Conservation (phyloP, 2,329 filamentous ascomycete species). For the Colletotrichum cuscutae region DNA sequence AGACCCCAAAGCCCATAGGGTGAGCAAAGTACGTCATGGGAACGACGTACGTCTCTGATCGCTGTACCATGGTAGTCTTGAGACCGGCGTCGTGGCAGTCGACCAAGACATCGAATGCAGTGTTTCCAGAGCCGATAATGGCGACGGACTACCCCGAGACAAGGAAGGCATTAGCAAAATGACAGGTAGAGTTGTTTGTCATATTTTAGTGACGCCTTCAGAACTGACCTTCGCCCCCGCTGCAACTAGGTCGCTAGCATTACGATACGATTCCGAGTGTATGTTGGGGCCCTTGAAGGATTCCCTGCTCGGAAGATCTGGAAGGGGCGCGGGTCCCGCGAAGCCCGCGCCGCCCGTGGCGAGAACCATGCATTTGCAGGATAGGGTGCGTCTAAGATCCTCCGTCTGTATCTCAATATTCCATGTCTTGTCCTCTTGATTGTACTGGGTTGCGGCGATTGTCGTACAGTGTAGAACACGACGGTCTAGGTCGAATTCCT, state of each 20-base stretch:
- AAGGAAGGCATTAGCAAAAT: not conserved
- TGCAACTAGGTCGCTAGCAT: slow-evolving; percentile 34
- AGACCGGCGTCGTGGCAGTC: slow-evolving; percentile 46
- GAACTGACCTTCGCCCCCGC: slow-evolving; percentile 37
- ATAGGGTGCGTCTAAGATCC: slow-evolving; percentile 1
- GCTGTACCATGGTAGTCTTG: slow-evolving; percentile 46
- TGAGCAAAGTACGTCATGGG: slow-evolving; percentile 44
- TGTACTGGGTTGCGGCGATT: slow-evolving; percentile 40
- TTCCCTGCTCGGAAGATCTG: slow-evolving; percentile 35
- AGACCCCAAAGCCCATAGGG: slow-evolving; percentile 42
- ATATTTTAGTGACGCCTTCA: accelerated
- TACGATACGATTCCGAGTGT: slow-evolving; percentile 41
- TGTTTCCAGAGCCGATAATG: slow-evolving; percentile 53
- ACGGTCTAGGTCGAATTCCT: slow-evolving; percentile 41
- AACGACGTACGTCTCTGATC: slow-evolving; percentile 48
- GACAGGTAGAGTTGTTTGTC: no score
- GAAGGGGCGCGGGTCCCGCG: slow-evolving; percentile 37
- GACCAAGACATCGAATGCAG: slow-evolving; percentile 51
- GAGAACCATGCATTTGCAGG: slow-evolving; percentile 41
- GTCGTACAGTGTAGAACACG: slow-evolving; percentile 44
- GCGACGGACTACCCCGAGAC: slow-evolving; percentile 38
- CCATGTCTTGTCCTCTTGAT: slow-evolving; percentile 40
- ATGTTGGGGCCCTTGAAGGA: slow-evolving; percentile 40
- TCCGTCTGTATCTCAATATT: slow-evolving; percentile 37
- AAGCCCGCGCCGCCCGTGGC: slow-evolving; percentile 40